phyloP scores from a whole-genome alignment of 164 flowering plant species.

The Aristolochia fimbriata region DNA sequence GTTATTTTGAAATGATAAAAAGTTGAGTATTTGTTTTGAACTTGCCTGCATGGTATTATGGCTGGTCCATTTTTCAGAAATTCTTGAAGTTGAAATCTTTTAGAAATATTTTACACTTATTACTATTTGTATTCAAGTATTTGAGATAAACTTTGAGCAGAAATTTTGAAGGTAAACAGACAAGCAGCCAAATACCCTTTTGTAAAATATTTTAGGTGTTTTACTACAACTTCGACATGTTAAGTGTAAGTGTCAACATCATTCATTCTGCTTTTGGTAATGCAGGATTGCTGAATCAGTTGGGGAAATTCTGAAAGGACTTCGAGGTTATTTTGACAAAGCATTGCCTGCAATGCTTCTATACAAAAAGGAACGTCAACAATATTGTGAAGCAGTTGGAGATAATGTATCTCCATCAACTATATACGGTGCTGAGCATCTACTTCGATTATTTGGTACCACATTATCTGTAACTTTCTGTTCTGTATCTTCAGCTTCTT shows the following conservation, averaged over 20 bases:
- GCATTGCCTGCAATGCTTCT: slow-evolving; percentile 71
- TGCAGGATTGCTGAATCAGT: slow-evolving; percentile 46
- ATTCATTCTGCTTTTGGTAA: neutral
- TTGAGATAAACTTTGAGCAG: too few relatives aligned
- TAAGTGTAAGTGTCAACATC: too few relatives aligned
- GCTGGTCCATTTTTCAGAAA: too few relatives aligned
- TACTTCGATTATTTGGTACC: slow-evolving; percentile 85
- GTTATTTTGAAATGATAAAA: too few relatives aligned
- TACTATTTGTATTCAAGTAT: too few relatives aligned
- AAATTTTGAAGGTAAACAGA: too few relatives aligned
- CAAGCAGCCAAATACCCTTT: neutral
- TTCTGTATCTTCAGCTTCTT: neutral
- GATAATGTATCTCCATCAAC: slow-evolving; percentile 52
- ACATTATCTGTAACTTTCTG: slow-evolving; percentile 1
- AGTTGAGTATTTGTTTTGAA: too few relatives aligned
- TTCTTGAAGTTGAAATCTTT: too few relatives aligned
- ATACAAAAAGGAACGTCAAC: slow-evolving; percentile 68
- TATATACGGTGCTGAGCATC: slow-evolving; percentile 91
- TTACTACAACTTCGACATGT: too few relatives aligned
- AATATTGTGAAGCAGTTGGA: slow-evolving; percentile 41
- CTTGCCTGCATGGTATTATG: too few relatives aligned
- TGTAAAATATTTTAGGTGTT: neutral
- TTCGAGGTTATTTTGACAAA: slow-evolving; percentile 71
- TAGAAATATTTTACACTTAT: too few relatives aligned
- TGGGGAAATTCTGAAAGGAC: slow-evolving; percentile 55